Conservation (phyloP, 495 filamentous ascomycete species). For the Pyronema domesticum region DNA sequence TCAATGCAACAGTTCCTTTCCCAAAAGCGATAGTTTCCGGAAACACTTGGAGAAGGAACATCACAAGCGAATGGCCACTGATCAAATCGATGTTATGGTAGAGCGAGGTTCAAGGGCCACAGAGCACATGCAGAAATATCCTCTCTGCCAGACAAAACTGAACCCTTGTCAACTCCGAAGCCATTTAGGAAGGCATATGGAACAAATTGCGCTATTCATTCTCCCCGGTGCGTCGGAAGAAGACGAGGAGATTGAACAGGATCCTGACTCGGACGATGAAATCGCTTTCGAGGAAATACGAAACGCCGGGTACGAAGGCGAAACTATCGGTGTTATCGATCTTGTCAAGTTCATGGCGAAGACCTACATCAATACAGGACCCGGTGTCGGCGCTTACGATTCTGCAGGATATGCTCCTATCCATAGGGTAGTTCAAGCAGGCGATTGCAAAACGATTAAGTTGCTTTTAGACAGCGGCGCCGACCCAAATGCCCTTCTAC, state of each 20-base stretch:
- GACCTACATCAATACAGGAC: too few species aligned
- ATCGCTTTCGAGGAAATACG: too few species aligned
- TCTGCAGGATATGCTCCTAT: too few species aligned
- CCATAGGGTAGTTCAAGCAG: too few species aligned
- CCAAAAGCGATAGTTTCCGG: constrained; percentile 1
- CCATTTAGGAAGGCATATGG: constrained; percentile 18
- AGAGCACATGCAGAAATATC: constrained; percentile 6
- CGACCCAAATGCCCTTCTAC: too few species aligned
- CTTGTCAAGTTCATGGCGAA: too few species aligned
- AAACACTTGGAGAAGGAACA: constrained; percentile 7
- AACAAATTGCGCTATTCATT: constrained; percentile 17
- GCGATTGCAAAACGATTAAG: too few species aligned
- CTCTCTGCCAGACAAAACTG: constrained; percentile 7
- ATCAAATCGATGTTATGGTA: constrained; percentile 3
- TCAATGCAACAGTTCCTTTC: constrained; percentile 1
- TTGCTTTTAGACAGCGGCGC: too few species aligned
- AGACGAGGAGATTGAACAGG: constrained; percentile 11
- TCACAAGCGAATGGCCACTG: constrained; percentile 1
- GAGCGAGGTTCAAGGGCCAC: constrained; percentile 12
- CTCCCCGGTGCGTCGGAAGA: constrained; percentile 5
- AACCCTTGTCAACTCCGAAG: constrained; percentile 3
- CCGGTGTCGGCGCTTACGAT: too few species aligned
- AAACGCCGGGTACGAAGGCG: too few species aligned
- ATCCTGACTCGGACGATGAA: too few species aligned
- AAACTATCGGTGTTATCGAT: too few species aligned